These are phyloP conservation scores for Hypomyces perniciosus DNA, from an alignment of 2,329 filamentous ascomycete genomes.

Conservation along the genomic window DNA sequence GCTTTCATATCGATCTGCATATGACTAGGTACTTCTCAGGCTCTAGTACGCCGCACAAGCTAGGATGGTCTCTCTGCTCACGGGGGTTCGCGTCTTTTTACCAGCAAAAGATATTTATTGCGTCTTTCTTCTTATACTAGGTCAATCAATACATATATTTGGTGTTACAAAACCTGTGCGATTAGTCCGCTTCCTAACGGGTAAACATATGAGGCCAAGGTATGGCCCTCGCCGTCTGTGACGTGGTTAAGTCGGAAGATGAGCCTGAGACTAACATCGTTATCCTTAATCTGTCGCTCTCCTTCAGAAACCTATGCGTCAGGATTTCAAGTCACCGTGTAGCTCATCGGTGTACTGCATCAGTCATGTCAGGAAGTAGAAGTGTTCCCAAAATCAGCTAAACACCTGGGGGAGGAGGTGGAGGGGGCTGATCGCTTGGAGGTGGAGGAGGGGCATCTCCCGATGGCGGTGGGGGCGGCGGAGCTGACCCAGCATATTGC, in stretches of 20 bases:
- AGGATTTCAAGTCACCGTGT: too few species aligned
- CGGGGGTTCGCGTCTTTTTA: too few species aligned
- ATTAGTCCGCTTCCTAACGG: conserved; percentile 11
- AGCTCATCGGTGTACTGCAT: neutral
- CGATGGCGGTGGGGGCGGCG: conserved; percentile 57
- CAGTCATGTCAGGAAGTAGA: conserved; percentile 5
- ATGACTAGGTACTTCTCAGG: too few species aligned
- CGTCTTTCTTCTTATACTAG: neutral
- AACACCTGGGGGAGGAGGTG: conserved; percentile 55
- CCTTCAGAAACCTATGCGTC: too few species aligned
- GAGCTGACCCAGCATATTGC: conserved; percentile 51
- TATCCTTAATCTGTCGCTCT: too few species aligned
- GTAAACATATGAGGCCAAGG: conserved; percentile 1
- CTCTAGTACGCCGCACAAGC: too few species aligned
- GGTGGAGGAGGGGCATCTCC: conserved; percentile 49
- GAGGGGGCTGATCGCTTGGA: conserved; percentile 35
- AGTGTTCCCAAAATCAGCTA: conserved; percentile 19
- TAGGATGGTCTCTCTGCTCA: too few species aligned
- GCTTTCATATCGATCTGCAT: too few species aligned
- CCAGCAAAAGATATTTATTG: too few species aligned
- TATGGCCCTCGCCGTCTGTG: neutral
- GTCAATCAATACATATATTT: neutral
- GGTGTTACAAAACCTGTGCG: conserved; percentile 7
- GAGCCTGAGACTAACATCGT: neutral
- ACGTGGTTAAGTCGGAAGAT: neutral